Percentiles rank a stretch among this genome's conserved stretches.
phyloP scores from a whole-genome alignment of 345 rosid species.

The Cochlearia excelsa region DNA sequence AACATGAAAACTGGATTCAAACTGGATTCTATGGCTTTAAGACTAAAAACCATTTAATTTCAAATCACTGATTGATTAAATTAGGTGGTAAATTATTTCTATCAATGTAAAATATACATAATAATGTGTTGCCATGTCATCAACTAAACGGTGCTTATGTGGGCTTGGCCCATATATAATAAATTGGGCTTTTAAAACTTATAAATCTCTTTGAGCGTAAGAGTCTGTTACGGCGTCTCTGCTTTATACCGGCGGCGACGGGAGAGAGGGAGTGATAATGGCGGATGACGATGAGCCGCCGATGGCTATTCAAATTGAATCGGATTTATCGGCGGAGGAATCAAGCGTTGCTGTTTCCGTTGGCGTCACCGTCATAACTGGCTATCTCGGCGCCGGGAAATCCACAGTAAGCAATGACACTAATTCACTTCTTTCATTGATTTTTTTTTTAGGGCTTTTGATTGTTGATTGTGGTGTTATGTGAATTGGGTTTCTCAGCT shows the following conservation, averaged over 20 bases:
- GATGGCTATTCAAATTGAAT: constrained; percentile 54
- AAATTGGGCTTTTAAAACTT: too few relatives aligned
- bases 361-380: constrained; percentile 83
- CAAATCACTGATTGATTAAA: too few relatives aligned
- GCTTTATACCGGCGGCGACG: constrained; percentile 2
- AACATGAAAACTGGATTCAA: too few relatives aligned
- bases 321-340: not conserved
- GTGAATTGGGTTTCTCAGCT: constrained; percentile 45
- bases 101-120: too few relatives aligned
- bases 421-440: not conserved
- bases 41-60: too few relatives aligned
- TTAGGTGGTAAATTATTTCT: too few relatives aligned
- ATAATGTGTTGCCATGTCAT: too few relatives aligned
- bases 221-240: constrained; percentile 11
- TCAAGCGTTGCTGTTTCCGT: constrained; percentile 43
- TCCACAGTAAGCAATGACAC: constrained; percentile 65
- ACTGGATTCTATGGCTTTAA: too few relatives aligned
- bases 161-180: too few relatives aligned
- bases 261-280: constrained; percentile 34
- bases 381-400: constrained; percentile 94
- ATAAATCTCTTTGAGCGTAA: too few relatives aligned
- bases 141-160: too few relatives aligned
- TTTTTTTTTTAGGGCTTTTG: not conserved
- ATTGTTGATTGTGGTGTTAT: constrained; percentile 3
- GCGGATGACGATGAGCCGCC: constrained; percentile 74